A percentile compares a stretch with the other conserved stretches of the same genome.
Conservation (phyloP, 805 yeast species). For the Sugiyamaella valdiviana region DNA sequence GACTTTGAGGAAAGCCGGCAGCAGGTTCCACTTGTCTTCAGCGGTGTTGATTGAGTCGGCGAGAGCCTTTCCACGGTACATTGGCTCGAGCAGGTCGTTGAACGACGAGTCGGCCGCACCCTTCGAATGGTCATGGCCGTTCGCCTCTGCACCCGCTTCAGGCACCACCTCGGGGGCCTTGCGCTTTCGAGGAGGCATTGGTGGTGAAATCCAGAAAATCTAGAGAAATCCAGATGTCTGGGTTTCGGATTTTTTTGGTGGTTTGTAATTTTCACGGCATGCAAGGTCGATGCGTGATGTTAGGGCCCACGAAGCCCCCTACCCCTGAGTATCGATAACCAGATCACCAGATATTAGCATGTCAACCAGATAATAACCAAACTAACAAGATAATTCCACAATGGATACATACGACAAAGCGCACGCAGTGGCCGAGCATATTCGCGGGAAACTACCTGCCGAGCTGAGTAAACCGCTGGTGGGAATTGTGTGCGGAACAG, state of each 20-base stretch:
- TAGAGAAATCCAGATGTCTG: too few species aligned
- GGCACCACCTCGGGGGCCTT: not conserved
- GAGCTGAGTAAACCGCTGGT: conserved; percentile 46
- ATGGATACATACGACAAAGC: conserved; percentile 8
- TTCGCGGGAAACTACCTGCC: conserved; percentile 16
- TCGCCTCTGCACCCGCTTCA: not conserved
- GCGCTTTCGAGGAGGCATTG: not conserved
- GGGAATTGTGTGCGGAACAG: conserved; percentile 89
- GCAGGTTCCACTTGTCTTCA: conserved; percentile 85
- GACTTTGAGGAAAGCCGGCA: conserved; percentile 93
- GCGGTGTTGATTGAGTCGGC: conserved; percentile 88
- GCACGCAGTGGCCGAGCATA: conserved; percentile 14
- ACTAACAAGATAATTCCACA: too few species aligned
- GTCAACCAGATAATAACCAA: too few species aligned
- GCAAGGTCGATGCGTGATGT: not conserved
- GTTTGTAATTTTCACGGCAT: not conserved
- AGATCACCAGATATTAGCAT: not conserved
- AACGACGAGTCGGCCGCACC: conserved; percentile 34
- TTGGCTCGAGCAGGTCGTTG: conserved; percentile 69
- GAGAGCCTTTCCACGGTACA: conserved; percentile 76
- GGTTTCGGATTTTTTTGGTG: too few species aligned
- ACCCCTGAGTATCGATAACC: not conserved
- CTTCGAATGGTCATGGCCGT: not conserved
- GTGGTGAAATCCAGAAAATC: not conserved
- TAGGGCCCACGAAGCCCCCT: not conserved